Evolutionary conservation across 495 filamentous ascomycete species (phyloP), one percentile per base, ranked within the genome.

Genomic region (Aspergillus haitiensis): DNA sequence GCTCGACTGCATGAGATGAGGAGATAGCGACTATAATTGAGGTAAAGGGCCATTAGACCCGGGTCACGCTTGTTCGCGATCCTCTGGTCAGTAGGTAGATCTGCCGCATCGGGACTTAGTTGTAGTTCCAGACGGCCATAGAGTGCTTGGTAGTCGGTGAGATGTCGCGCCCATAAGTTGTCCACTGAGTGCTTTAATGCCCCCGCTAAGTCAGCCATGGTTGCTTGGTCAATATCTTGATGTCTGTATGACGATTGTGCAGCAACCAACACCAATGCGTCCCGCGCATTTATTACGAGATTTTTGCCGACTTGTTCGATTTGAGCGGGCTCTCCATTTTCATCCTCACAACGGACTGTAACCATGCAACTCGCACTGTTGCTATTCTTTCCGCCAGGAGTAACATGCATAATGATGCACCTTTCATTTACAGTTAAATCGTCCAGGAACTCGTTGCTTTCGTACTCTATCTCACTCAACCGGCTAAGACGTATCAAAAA

Each of bases 1-100:
- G 68, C 55, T 21, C 78, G 73, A 35, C 76, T 80, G 11, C 72
- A 77, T 0, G 78, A 71, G 52, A 80, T 74, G 8, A 82, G 65
- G 3, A 81, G 68, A 55, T 83, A 77, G 11, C 78, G 72, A 44
- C 74, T 78, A 56, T 74, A 82, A 48, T 82, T 79, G 53, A 76
- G 76, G 45, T 75, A 76, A 12, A 82, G 67, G 3, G 72, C 67
- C 7, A 75, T 65, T 12, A 84, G 65, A 13, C 70, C 66, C 0
- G 72, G 70, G 33, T 79, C 76, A 60, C 62, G 66, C 31, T 21
- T 54, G 49, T 55, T 51, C 21, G 64, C 35, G 7, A 78, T 40
- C 15, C 68, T 59, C 52, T 67, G 34, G 54, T 77, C 64, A 0
- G 71, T 78, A 10, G 71, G 69, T n/a, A 75, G 44, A 7, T 63